Evolutionary conservation across 2,329 filamentous ascomycete genomes (phyloP), one percentile per base, ranked within the genome.

Genomic region (Clarireedia homoeocarpa): DNA sequence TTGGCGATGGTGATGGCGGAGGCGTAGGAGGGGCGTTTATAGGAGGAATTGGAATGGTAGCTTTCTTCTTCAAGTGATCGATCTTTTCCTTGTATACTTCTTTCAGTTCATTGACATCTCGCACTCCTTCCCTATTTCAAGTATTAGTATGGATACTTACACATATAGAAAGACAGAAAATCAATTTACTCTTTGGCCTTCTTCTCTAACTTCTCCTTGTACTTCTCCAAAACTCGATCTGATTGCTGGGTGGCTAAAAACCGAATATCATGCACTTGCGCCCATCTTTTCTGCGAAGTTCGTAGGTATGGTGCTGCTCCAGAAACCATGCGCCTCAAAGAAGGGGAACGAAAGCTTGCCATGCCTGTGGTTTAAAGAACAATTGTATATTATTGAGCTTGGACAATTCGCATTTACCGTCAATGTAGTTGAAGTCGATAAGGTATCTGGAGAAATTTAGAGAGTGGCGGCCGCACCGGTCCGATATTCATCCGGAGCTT

Each of bases 201-300:
- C 62, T 80, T 75, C 62, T 88, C 81, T 60, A 99, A 85, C 75
- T 96, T 96, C 56, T 86, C 81, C 64, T 82, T 83, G 76, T 99
- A 99, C 72, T 89, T 95, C 62, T 95, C 90, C 61, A 89, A 70
- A 40, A 96, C 76, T 64, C 80, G 78, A 57, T 82, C 79, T 48
- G 85, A 78, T 56, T 82, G 76, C 59, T 91, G 88, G 15, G 90
- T 94, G 59, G 87, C 87, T 47, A 96, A 81, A 77, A 92, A 95
- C 62, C 91, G 89, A 48, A 95, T 85, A 72, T 96, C 89, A 71
- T 95, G 89, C 30, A 96, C 91, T 66, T 89, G 89, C 2, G 92
- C 92, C 87, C 89, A 95, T 70, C 91, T 84, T 55, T 86, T 83
- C 72, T 96, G 92, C 6, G 71, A 66, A 15, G 65, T 65, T 53